Evolutionary conservation across 2,329 filamentous ascomycete genomes (phyloP).

Genomic region (Ophiosphaerella korrae): DNA sequence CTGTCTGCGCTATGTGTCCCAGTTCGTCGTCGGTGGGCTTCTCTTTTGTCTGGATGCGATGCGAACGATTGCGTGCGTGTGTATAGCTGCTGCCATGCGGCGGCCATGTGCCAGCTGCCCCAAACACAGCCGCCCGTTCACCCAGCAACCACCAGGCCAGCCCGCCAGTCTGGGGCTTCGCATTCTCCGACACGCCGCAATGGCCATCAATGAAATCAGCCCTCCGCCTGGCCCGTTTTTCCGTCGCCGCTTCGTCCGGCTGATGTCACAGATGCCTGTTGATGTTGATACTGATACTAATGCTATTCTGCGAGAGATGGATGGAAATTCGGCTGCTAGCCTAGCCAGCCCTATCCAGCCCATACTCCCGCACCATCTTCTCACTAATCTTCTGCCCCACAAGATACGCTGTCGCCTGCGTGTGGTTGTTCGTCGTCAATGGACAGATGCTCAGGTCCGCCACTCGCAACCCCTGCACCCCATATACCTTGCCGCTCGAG

Average conservation of each 20-base stretch:
- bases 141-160: conserved; percentile 16
- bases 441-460: conserved; percentile 46
- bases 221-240: not conserved
- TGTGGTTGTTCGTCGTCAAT: conserved; percentile 43
- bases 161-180: not conserved
- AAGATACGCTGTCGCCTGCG: conserved; percentile 43
- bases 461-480: conserved; percentile 45
- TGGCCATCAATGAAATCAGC: not conserved
- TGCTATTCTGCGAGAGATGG: too few relatives aligned
- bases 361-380: conserved; percentile 38
- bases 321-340: not conserved
- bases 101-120: conserved; percentile 1
- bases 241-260: not conserved
- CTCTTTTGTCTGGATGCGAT: not conserved
- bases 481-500: conserved; percentile 43
- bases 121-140: conserved; percentile 12
- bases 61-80: conserved; percentile 4
- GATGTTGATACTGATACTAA: too few relatives aligned
- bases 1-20: not conserved
- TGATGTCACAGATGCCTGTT: not conserved
- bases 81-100: conserved; percentile 9
- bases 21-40: not conserved
- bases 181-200: conserved; percentile 1
- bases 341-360: conserved; percentile 10
- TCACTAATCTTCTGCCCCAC: conserved; percentile 43